These are phyloP conservation scores for Ceratobasidium sp. DNA, from an alignment of 1,284 basidiomycete species.

Conservation along the genomic window DNA sequence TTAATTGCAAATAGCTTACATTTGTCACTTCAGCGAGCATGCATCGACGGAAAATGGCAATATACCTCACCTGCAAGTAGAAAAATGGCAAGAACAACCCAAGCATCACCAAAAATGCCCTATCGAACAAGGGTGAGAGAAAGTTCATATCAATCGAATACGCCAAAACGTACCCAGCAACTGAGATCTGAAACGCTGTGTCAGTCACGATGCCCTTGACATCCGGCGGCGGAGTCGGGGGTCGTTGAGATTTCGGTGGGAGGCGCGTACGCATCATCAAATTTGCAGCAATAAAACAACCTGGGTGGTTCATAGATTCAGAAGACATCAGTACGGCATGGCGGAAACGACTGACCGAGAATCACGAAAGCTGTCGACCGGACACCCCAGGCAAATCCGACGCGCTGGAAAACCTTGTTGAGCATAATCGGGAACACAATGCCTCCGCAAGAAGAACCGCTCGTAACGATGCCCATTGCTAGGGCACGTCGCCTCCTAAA, in stretches of 20 bases:
- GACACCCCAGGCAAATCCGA: slow-evolving; percentile 72
- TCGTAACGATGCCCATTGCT: slow-evolving; percentile 66
- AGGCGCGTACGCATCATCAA: slow-evolving; percentile 47
- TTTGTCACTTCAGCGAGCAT: neutral
- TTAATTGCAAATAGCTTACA: slow-evolving; percentile 37
- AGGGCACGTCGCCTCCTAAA: slow-evolving; percentile 64
- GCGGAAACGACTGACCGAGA: slow-evolving; percentile 17
- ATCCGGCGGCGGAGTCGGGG: slow-evolving; percentile 31
- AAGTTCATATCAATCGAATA: neutral
- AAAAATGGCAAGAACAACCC: slow-evolving; percentile 43
- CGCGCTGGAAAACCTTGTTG: slow-evolving; percentile 65
- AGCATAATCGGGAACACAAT: slow-evolving; percentile 77
- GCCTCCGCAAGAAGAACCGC: slow-evolving; percentile 68
- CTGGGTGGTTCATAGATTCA: neutral
- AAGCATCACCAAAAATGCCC: slow-evolving; percentile 41
- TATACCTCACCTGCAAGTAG: slow-evolving; percentile 25
- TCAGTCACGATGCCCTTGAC: slow-evolving; percentile 41
- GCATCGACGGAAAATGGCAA: neutral
- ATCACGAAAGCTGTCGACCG: slow-evolving; percentile 41
- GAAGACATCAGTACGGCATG: too few species aligned
- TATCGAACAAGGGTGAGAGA: neutral
- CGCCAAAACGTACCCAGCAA: slow-evolving; percentile 24
- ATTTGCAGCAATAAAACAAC: slow-evolving; percentile 36
- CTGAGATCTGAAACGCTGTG: slow-evolving; percentile 21
- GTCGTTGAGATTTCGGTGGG: slow-evolving; percentile 33